Base-by-base conservation (phyloP, 768 basidiomycete genomes). In the Udeniomyces megalosporus region DNA sequence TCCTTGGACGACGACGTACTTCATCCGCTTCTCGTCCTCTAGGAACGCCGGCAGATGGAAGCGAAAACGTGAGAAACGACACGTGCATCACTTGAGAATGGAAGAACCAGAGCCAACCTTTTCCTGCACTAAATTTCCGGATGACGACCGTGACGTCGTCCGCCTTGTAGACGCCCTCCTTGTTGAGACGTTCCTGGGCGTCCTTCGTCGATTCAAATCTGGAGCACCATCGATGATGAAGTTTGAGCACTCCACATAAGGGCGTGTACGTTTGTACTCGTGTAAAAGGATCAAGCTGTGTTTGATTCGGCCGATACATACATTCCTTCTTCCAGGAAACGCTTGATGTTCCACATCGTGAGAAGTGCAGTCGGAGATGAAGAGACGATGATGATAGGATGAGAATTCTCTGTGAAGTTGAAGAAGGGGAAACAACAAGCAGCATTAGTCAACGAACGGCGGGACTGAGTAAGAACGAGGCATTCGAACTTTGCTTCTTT, bases 261-360 rank as follows among this genome's bases (percentile, higher is more conserved):
- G n/a, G n/a, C n/a, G n/a, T n/a, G n/a, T n/a, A n/a, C n/a, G n/a
- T n/a, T n/a, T n/a, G n/a, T n/a, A n/a, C n/a, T n/a, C n/a, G n/a
- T n/a, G n/a, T n/a, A n/a, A n/a, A n/a, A n/a, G n/a, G n/a, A n/a
- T n/a, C n/a, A n/a, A n/a, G n/a, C n/a, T n/a, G n/a, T n/a, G n/a
- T n/a, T n/a, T n/a, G n/a, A n/a, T n/a, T n/a, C n/a, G 15, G 63
- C 29, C 17, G 28, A 11, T 3, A 73, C 82, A 63, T 73, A 88
- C 84, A 80, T 75, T 0, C 88, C 81, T 69, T 96, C 89, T 75
- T 96, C 89, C 17, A 99, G 75, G 75, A 97, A 95, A 34, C 81
- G 81, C 72, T 87, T 88, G 60, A 97, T 89, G 70, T 99, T 99
- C 80, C 91, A 84, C 89, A 99, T 95, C 6, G 90, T 95, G 71